phyloP scores from a whole-genome alignment of 2,329 filamentous ascomycete species.

The Clonostachys solani region DNA sequence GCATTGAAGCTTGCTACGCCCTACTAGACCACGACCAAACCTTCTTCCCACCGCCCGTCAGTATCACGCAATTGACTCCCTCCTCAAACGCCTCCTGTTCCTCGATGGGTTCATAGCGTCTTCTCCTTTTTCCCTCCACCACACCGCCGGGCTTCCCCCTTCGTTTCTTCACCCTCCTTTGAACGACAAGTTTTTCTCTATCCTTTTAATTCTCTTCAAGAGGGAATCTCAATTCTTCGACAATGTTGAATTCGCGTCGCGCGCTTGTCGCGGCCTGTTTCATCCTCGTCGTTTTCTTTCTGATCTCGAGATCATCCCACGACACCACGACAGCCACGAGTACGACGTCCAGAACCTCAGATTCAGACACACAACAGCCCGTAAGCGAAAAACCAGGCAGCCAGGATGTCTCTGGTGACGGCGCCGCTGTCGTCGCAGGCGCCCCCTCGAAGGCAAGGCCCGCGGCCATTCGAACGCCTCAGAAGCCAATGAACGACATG shows the following conservation, averaged over 20 bases:
- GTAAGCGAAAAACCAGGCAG: not conserved
- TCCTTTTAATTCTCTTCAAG: no score
- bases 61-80: no score
- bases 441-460: not conserved
- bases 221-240: no score
- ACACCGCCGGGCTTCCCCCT: not conserved
- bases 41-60: not conserved
- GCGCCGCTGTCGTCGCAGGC: constrained; percentile 4
- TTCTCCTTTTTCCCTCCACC: not conserved
- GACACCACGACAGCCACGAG: constrained; percentile 4
- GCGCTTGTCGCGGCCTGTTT: constrained; percentile 68
- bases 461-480: constrained; percentile 14
- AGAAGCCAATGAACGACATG: constrained; percentile 66
- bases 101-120: not conserved
- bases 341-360: not conserved
- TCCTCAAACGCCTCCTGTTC: no score
- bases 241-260: constrained; percentile 76
- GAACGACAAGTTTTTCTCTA: no score
- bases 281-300: constrained; percentile 64
- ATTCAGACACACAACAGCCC: not conserved
- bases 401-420: not conserved
- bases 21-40: not conserved
- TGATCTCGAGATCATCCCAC: constrained; percentile 53
- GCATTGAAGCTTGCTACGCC: no score
- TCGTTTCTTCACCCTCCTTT: no score